phyloP scores from a whole-genome alignment of 768 basidiomycete species.

The Pisolithus microcarpus region DNA sequence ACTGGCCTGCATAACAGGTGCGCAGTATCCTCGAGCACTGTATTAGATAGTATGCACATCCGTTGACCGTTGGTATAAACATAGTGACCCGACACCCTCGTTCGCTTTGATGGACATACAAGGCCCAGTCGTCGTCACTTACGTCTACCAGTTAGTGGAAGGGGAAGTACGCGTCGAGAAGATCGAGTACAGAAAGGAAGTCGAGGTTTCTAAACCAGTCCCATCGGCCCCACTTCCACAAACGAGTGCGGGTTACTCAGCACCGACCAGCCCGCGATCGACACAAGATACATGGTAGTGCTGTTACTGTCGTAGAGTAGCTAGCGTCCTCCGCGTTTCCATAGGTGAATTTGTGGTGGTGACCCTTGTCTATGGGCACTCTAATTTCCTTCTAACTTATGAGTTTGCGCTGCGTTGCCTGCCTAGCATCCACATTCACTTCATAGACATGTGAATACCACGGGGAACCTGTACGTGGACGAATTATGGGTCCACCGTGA shows the following conservation, averaged over 20 bases:
- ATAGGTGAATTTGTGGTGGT: no score
- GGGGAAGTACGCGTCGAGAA: conserved; percentile 92
- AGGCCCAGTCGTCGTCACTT: conserved; percentile 93
- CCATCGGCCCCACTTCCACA: conserved; percentile 15
- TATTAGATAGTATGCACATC: background rate
- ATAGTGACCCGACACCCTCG: conserved; percentile 81
- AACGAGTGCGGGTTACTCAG: conserved; percentile 23
- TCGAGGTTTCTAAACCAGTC: conserved; percentile 30
- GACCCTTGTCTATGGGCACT: no score
- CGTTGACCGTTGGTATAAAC: conserved; percentile 1
- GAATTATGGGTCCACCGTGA: no score
- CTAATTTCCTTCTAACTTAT: no score
- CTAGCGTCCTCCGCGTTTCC: no score
- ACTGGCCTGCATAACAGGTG: conserved; percentile 39
- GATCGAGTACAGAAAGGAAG: conserved; percentile 74
- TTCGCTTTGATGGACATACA: conserved; percentile 99
- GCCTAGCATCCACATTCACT: no score
- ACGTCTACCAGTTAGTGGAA: conserved; percentile 92
- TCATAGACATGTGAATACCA: no score
- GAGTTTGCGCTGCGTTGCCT: no score
- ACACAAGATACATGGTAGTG: conserved; percentile 23
- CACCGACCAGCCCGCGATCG: conserved; percentile 21
- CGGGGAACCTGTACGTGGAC: no score
- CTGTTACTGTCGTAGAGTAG: no score
- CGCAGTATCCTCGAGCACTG: background rate